Evolutionary conservation across 306 rosid genomes (phyloP).

Genomic region (Echinosophora koreensis): DNA sequence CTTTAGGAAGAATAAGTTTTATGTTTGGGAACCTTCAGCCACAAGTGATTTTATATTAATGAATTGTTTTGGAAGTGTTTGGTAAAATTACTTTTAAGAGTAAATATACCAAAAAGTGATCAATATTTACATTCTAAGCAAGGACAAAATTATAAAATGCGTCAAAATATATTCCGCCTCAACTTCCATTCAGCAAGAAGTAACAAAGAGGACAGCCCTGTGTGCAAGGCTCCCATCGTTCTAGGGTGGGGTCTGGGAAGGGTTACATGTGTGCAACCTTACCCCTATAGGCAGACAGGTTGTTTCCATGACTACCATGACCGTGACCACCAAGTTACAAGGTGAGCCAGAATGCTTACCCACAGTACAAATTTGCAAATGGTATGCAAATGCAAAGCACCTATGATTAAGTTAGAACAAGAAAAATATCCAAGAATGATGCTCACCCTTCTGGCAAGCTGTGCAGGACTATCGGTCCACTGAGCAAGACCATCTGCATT

Average conservation of each 20-base stretch:
- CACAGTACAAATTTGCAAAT: background rate
- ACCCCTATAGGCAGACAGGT: background rate
- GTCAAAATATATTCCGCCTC: background rate
- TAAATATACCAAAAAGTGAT: slow-evolving; percentile 2
- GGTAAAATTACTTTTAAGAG: slow-evolving; percentile 5
- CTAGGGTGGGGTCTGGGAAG: background rate
- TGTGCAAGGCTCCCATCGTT: background rate
- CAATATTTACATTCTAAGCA: background rate
- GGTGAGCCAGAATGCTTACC: slow-evolving; percentile 15
- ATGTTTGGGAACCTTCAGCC: slow-evolving; percentile 24
- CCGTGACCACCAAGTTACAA: slow-evolving; percentile 15
- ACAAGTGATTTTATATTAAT: slow-evolving; percentile 23
- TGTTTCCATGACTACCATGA: background rate
- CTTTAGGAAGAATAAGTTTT: slow-evolving; percentile 19
- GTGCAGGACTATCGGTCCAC: slow-evolving; percentile 56
- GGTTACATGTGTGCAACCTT: background rate
- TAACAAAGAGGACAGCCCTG: slow-evolving; percentile 18
- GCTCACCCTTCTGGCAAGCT: slow-evolving; percentile 78
- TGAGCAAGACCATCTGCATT: slow-evolving; percentile 58
- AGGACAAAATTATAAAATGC: slow-evolving; percentile 8
- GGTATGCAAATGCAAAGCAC: background rate
- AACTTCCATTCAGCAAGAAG: slow-evolving; percentile 3
- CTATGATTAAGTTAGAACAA: background rate
- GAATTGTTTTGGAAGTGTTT: background rate
- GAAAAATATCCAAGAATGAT: slow-evolving; percentile 38